These are phyloP conservation scores for Tagetes erecta DNA, from an alignment of 129 eudicot genomes.

Conservation along the genomic window DNA sequence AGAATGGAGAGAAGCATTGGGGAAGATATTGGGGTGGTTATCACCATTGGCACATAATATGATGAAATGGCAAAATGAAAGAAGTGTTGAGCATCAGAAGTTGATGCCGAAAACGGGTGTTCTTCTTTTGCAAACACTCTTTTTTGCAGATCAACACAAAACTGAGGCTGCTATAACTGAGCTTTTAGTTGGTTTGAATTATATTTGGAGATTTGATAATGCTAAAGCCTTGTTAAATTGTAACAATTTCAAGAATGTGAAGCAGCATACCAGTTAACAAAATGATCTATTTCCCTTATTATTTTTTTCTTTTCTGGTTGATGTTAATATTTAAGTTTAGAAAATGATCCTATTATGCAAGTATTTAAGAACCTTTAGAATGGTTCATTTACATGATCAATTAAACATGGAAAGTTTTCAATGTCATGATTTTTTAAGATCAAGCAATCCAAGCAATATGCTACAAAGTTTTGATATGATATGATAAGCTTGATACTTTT, in stretches of 20 bases:
- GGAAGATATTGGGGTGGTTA: slow-evolving; percentile 83
- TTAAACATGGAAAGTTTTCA: too few species aligned
- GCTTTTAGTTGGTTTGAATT: slow-evolving; percentile 88
- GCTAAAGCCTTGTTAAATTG: slow-evolving; percentile 73
- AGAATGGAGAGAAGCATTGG: slow-evolving; percentile 90
- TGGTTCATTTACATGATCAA: too few species aligned
- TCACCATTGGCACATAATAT: slow-evolving; percentile 88
- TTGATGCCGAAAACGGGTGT: slow-evolving; percentile 61
- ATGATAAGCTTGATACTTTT: too few species aligned
- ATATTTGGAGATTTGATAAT: slow-evolving; percentile 95
- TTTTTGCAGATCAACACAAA: slow-evolving; percentile 74
- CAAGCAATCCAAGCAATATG: too few species aligned
- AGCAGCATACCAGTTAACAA: slow-evolving; percentile 34
- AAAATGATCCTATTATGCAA: too few species aligned
- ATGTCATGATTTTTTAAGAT: too few species aligned
- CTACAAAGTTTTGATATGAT: too few species aligned
- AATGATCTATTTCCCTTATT: background rate
- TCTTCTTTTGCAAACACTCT: slow-evolving; percentile 68
- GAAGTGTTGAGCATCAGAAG: slow-evolving; percentile 87
- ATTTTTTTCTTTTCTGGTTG: background rate
- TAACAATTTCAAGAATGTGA: slow-evolving; percentile 50
- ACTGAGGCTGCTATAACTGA: slow-evolving; percentile 95
- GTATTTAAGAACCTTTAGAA: too few species aligned
- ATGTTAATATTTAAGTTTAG: too few species aligned
- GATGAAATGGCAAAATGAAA: slow-evolving; percentile 96